Evolutionary conservation across 2,329 filamentous ascomycete genomes (phyloP).

Genomic region (Apiospora koreana): DNA sequence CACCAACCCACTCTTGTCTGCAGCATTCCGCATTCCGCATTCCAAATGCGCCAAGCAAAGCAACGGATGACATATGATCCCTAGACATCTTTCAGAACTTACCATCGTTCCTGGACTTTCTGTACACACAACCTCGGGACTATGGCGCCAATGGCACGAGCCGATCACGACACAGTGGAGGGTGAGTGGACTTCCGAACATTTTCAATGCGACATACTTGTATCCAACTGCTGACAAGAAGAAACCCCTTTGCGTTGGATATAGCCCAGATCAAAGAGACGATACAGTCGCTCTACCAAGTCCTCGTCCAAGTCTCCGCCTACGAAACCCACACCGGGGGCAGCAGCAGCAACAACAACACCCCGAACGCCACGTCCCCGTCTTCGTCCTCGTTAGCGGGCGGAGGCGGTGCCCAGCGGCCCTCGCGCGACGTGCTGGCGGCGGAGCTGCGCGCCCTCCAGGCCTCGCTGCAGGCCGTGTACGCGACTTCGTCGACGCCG

Average conservation of each 20-base stretch:
- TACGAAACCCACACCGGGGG: conserved; percentile 52
- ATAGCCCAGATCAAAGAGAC: conserved; percentile 36
- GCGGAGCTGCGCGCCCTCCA: conserved; percentile 49
- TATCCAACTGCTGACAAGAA: not conserved
- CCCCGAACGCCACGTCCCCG: conserved; percentile 8
- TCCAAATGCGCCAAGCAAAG: not conserved
- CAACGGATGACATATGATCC: not conserved
- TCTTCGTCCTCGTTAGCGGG: not conserved
- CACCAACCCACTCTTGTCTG: not conserved
- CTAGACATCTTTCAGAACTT: not conserved
- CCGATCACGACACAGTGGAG: conserved; percentile 37
- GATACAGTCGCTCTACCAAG: conserved; percentile 36
- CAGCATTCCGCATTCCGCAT: not conserved
- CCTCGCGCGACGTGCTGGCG: conserved; percentile 58
- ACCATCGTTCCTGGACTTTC: not conserved
- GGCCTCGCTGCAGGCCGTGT: conserved; percentile 39
- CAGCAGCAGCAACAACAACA: conserved; percentile 12
- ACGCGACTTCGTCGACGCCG: conserved; percentile 42
- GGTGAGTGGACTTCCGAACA: conserved; percentile 25
- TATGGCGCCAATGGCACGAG: conserved; percentile 37
- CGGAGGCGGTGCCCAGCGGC: conserved; percentile 23
- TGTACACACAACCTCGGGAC: not conserved
- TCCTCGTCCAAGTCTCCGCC: conserved; percentile 58
- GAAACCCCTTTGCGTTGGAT: conserved; percentile 12
- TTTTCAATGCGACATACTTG: not conserved